Evolutionary conservation across 2,329 filamentous ascomycete species (phyloP), one percentile per base, ranked within the genome.

Genomic region (Colletotrichum musicola): DNA sequence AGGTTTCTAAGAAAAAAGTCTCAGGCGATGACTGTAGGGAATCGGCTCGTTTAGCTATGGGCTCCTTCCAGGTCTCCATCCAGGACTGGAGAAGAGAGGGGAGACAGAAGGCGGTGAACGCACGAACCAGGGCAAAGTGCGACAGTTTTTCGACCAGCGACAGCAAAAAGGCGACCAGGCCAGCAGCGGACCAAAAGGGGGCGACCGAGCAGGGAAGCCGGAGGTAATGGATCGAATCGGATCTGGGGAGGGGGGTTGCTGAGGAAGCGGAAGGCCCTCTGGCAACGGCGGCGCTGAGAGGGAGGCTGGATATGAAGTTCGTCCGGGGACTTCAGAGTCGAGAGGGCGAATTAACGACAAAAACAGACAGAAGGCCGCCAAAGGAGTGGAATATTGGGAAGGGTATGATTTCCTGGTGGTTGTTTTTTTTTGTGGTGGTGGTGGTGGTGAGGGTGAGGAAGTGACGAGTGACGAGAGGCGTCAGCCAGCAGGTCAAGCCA

Each of bases 1-100:
- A 68, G 62, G 65, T 60, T 63, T 64, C 65, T 59, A 55, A 65
- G 54, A 42, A 61, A 58, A 65, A 65, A 60, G 65, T 68, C 65
- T 68, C 65, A 68, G 65, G 62, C 55, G 62, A 68, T 44, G 49
- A 50, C 65, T 64, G 40, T 58, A 68, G 42, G 65, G 55, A 68
- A 68, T 54, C 65, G 62, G 62, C 65, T 68, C 65, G 65, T 68
- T 68, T 68, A 68, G 65, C 64, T 65, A 60, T 54, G 49, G 62
- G 30, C 49, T 64, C 65, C 62, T 64, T 57, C 50, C 14, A 50
- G 61, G 61, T 65, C 65, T 60, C 61, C 65, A 68, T 68, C 49
- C 61, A 54, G 27, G 35, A 65, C 55, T 68, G 65, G 65, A 68
- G 65, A 68, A 65, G 62, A 60, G 65, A 64, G 61, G 62, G 61